Evolutionary conservation across 352 stramenopile genomes (phyloP).

Genomic region (Phytophthora nicotianae): DNA sequence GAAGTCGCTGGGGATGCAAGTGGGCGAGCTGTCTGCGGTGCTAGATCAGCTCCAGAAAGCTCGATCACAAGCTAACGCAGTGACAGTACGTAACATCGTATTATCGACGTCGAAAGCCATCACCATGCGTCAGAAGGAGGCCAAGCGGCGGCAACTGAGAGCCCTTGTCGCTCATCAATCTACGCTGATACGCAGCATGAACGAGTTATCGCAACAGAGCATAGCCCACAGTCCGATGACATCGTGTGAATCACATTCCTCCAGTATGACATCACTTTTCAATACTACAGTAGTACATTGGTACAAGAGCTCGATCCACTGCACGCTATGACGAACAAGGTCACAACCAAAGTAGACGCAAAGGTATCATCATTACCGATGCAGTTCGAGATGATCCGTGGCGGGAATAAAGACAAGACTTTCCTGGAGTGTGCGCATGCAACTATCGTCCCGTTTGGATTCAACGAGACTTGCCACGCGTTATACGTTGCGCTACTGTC

Average conservation of each 20-base stretch:
- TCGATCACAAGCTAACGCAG: too few species aligned
- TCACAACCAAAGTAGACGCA: conserved; percentile 17
- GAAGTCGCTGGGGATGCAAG: too few species aligned
- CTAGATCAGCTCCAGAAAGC: too few species aligned
- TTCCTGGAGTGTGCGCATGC: conserved; percentile 29
- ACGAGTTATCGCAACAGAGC: background rate
- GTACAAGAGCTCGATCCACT: conserved; percentile 4
- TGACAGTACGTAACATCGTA: too few species aligned
- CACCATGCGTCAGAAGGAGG: too few species aligned
- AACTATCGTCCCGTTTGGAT: conserved; percentile 23
- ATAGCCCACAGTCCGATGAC: background rate
- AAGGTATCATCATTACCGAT: conserved; percentile 15
- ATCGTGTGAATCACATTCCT: background rate
- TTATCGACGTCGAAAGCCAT: too few species aligned
- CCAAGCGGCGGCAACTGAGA: background rate
- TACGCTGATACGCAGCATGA: background rate
- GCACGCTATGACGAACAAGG: conserved; percentile 27
- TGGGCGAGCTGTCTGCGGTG: too few species aligned
- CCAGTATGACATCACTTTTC: background rate
- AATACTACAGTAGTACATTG: too few species aligned
- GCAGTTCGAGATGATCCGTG: conserved; percentile 17
- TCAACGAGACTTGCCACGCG: conserved; percentile 24
- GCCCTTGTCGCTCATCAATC: background rate
- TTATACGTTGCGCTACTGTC: conserved; percentile 26
- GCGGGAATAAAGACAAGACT: conserved; percentile 18